Percentiles rank a stretch among this genome's conserved stretches.
Conservation (phyloP, 371 early-diverging fungal genomes). For the Mortierella sp. region DNA sequence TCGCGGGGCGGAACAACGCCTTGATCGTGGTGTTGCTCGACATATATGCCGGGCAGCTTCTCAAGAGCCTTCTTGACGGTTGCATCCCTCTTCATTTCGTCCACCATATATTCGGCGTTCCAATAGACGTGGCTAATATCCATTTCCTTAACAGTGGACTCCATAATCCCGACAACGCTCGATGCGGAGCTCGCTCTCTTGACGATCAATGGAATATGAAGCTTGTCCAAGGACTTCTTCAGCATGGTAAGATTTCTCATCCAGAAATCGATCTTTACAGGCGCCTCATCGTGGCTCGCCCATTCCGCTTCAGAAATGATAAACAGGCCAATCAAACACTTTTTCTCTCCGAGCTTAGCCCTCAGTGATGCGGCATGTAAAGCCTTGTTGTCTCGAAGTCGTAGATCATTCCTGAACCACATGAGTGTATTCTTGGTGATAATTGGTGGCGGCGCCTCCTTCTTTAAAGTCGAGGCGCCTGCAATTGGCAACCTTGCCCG, state of each 20-base stretch:
- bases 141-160: conserved; percentile 32
- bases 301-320: conserved; percentile 68
- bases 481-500: conserved; percentile 30
- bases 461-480: conserved; percentile 23
- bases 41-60: conserved; percentile 37
- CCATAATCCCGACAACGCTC: conserved; percentile 36
- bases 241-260: conserved; percentile 62
- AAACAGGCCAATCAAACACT: conserved; percentile 58
- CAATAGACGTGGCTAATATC: conserved; percentile 51
- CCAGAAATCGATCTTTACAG: conserved; percentile 67
- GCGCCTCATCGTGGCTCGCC: conserved; percentile 65
- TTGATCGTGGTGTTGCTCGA: conserved; percentile 64
- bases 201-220: conserved; percentile 67
- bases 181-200: conserved; percentile 20
- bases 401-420: conserved; percentile 69
- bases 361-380: conserved; percentile 46
- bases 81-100: conserved; percentile 54
- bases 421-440: conserved; percentile 57
- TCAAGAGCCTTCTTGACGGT: conserved; percentile 24
- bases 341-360: conserved; percentile 29
- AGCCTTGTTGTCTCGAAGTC: conserved; percentile 64
- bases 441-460: conserved; percentile 44
- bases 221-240: conserved; percentile 45
- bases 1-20: conserved; percentile 66
- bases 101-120: conserved; percentile 43